Percentiles rank a stretch among this genome's conserved stretches.
Evolutionary conservation across 345 rosid genomes (phyloP).

Genomic region (Lumnitzera racemosa): DNA sequence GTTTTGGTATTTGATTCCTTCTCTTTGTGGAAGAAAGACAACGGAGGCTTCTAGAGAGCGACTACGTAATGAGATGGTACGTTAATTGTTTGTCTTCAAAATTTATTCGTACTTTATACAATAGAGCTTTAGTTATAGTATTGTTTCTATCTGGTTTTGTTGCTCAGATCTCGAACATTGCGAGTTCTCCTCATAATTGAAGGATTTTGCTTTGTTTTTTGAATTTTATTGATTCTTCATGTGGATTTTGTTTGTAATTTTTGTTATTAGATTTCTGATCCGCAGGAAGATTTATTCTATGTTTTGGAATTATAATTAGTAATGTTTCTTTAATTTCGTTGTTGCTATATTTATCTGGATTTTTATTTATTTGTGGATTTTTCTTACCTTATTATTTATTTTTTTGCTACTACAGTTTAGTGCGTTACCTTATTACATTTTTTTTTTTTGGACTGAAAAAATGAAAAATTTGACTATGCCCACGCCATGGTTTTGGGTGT

Average conservation of each 20-base stretch:
- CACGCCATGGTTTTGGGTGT: background rate
- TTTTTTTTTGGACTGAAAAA: background rate
- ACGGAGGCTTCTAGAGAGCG: conserved; percentile 56
- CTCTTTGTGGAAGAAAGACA: conserved; percentile 14
- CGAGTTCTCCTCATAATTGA: background rate
- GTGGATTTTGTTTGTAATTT: background rate
- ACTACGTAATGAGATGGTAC: conserved; percentile 87
- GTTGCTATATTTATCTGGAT: too few species aligned
- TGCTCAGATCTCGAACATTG: conserved; percentile 15
- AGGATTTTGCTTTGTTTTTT: background rate
- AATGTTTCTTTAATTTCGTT: too few species aligned
- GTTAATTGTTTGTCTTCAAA: conserved; percentile 10
- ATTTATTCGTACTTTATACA: conserved; percentile 1
- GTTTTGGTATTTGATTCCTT: conserved; percentile 19
- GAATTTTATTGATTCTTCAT: background rate
- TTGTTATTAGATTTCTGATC: background rate
- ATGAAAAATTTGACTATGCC: background rate
- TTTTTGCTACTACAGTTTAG: too few species aligned
- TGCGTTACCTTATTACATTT: too few species aligned
- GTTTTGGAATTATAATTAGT: too few species aligned
- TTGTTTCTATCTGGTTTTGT: background rate
- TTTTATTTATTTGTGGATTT: too few species aligned
- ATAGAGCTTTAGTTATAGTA: background rate
- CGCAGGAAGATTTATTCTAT: too few species aligned
- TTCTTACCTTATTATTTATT: too few species aligned